Conservation (phyloP, 75 land plant species). For the Larix kaempferi region DNA sequence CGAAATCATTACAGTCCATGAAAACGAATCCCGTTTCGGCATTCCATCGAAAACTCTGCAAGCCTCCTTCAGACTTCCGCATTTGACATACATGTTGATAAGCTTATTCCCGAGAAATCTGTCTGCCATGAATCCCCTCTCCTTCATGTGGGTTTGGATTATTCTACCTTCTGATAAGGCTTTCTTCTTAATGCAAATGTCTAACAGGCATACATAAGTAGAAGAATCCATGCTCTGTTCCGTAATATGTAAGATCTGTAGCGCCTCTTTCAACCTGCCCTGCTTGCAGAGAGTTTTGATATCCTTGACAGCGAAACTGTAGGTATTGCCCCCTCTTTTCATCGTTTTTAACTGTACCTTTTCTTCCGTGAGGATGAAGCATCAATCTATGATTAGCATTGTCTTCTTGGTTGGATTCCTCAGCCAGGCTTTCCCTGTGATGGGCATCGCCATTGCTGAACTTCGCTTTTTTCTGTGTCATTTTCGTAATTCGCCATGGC, state of each 20-base stretch:
- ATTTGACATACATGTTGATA: conserved; percentile 19
- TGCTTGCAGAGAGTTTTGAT: not conserved
- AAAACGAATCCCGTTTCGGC: conserved; percentile 9
- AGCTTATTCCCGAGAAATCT: conserved; percentile 13
- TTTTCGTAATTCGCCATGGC: too few relatives aligned
- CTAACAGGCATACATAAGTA: conserved; percentile 5
- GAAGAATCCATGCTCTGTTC: not conserved
- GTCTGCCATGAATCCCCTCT: conserved; percentile 9
- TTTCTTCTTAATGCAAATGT: not conserved
- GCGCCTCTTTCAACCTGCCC: not conserved
- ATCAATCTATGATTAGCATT: too few relatives aligned
- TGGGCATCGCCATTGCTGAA: too few relatives aligned
- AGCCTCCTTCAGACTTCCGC: conserved; percentile 18
- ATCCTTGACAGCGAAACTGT: not conserved
- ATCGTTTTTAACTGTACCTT: too few relatives aligned
- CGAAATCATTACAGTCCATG: conserved; percentile 21
- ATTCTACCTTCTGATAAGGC: conserved; percentile 1
- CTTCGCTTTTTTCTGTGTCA: too few relatives aligned
- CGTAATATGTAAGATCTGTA: not conserved
- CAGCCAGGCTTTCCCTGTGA: too few relatives aligned
- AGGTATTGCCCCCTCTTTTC: too few relatives aligned
- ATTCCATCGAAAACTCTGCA: conserved; percentile 7
- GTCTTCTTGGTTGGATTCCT: too few relatives aligned
- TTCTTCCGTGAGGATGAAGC: too few relatives aligned
- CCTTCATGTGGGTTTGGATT: conserved; percentile 2